Percentiles rank a stretch among this genome's conserved stretches.
Evolutionary conservation across 2,329 filamentous ascomycete genomes (phyloP).

Genomic region (Clonostachys solani): DNA sequence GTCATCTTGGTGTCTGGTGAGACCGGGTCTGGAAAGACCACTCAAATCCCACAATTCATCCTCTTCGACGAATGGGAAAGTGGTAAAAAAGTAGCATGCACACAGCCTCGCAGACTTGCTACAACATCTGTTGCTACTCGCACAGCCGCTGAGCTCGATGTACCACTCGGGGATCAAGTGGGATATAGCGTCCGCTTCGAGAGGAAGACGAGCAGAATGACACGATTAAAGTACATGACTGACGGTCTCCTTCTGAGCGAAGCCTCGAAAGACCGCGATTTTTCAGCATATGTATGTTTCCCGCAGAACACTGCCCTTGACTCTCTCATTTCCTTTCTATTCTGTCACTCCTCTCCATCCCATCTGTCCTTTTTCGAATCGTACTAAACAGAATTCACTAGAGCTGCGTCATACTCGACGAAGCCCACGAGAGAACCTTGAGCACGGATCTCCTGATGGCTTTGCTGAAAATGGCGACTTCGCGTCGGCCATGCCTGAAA

Average conservation of each 20-base stretch:
- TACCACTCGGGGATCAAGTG: slow-evolving; percentile 81
- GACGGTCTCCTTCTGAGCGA: slow-evolving; percentile 4
- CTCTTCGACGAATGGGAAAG: slow-evolving; percentile 6
- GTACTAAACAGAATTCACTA: not conserved
- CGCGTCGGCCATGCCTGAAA: slow-evolving; percentile 74
- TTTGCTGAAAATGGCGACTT: slow-evolving; percentile 78
- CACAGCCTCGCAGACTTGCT: slow-evolving; percentile 82
- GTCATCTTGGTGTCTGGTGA: not conserved
- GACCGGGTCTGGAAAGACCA: slow-evolving; percentile 7
- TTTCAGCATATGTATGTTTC: not conserved
- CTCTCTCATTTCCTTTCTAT: too few relatives aligned
- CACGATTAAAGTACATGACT: slow-evolving; percentile 8
- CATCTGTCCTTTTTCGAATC: too few relatives aligned
- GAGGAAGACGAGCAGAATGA: slow-evolving; percentile 67
- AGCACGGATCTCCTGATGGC: slow-evolving; percentile 80
- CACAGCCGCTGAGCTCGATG: slow-evolving; percentile 83
- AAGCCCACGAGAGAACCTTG: slow-evolving; percentile 83
- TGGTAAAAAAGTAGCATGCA: slow-evolving; percentile 79
- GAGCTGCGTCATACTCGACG: slow-evolving; percentile 82
- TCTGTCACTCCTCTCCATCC: too few relatives aligned
- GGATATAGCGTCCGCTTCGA: slow-evolving; percentile 89
- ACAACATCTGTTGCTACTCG: slow-evolving; percentile 89
- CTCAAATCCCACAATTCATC: slow-evolving; percentile 7
- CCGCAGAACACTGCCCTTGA: too few relatives aligned
- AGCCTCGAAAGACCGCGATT: not conserved